Base-by-base conservation (phyloP, 169 alveolate species). In the Cryptosporidium andersoni region DNA sequence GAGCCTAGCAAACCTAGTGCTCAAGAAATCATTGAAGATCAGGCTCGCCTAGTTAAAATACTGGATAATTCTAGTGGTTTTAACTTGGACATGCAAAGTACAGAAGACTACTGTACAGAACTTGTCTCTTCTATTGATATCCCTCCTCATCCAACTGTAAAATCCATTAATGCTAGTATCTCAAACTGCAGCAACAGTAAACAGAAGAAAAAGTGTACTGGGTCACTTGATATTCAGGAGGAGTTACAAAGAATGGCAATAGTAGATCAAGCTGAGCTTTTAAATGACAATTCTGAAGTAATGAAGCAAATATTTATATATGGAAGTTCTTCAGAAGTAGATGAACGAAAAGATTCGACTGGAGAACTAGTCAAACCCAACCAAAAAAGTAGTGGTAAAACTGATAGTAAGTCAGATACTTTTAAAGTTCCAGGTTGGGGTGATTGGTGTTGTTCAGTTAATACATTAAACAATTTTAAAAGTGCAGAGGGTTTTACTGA, bases 401-500 rank as follows among this genome's bases (percentile, higher is more conserved):
- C 37, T 56, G 64, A 56, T 9, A n/a, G 37, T 12, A 8, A 12
- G 3, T 12, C 64, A 2, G 64, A 36, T 5, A 1, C 49, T 5
- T 40, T 3, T 2, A 37, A 5, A 12, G 65, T 74, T 7, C 85
- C 85, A 3, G 85, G 85, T 1, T 74, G 85, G 85, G 85, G 85
- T 9, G 60, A 62, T 43, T 74, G 85, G 85, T 74, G 85, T 37
- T 62, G 62, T 36, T 58, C 85, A 0, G 2, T 64, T 11, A 12
- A 47, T 4, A 14, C n/a, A 51, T n/a, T 53, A 12, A 9, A 4
- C 6, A 65, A 51, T 2, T 14, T 66, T 5, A 66, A 66, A 5
- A 25, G 0, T 25, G 25, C 25, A 25, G 25, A 25, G 25, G 25
- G 25, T 25, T 25, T 25, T 25, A 25, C 25, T 25, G 25, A 25